Base-by-base conservation (phyloP, 2,329 filamentous ascomycete species). In the Rhinocladiella similis region DNA sequence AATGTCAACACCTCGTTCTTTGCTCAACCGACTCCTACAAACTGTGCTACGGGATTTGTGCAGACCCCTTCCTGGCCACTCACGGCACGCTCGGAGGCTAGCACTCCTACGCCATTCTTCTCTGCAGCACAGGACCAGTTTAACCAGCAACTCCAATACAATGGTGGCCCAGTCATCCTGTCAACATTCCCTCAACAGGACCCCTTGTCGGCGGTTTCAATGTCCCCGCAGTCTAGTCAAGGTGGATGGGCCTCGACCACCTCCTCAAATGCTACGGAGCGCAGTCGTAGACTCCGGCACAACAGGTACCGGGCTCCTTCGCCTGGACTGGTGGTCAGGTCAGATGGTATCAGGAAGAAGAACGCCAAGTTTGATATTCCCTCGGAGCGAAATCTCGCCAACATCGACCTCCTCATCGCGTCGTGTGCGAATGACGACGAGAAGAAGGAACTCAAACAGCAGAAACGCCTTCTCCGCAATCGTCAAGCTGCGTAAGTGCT, bases 311-410 rank as follows among this genome's bases (percentile, higher is more conserved):
- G 83, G 76, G 72, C 80, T 68, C 68, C 85, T 41, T 91, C 91
- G 60, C 87, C 92, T 54, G 79, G 90, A 72, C 82, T 85, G 60
- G 76, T 84, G 51, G 20, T 59, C 33, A 83, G 90, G 65, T 86
- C 90, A 54, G 91, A 95, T 66, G 91, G 94, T 60, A 95, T 97
- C 73, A 85, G 94, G 68, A 99, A 99, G 86, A 97, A 97, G 88
- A 99, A 97, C 70, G 91, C 92, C 63, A 89, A 93, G 65, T 97
- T 97, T 74, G 93, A 97, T 69, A 99, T 99, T 65, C 94, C 94
- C 9, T 86, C 90, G 43, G 94, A 97, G 76, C 85, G 92, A 61
- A 97, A 92, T 69, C 83, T 99, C 66, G 87, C 84, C 79, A 97
- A 95, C 76, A 97, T 99, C 75, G 94, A 99, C 73, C 83, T 90